Base-by-base conservation (phyloP, 495 filamentous ascomycete genomes). In the Amniculicola lignicola region DNA sequence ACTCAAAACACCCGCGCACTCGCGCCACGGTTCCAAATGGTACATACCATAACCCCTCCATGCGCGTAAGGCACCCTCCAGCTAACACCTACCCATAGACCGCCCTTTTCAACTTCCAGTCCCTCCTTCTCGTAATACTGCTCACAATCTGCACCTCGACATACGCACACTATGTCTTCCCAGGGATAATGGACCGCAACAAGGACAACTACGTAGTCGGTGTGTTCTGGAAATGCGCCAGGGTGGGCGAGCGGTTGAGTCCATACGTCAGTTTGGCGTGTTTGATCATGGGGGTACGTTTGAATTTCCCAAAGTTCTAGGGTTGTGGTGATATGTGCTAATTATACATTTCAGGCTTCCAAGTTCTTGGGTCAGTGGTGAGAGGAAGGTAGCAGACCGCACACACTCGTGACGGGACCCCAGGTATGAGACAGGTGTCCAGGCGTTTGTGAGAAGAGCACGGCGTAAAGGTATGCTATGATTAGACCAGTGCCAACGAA, bases 241-340 rank as follows among this genome's bases (percentile, higher is more conserved):
- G 93, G 57, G 82, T 98, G 66, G 93, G 93, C 23, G 93, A 98
- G 77, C 76, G 93, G 51, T 71, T 98, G 49, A 96, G 90, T 65
- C 94, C 93, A 37, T 97, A 98, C 69, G 89, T 98, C 52, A 95
- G 91, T 73, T 73, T 96, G 64, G 96, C 90, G 70, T 97, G 94
- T 69, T 75, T 96, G 9, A 65, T 89, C 61, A 97, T 97, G 90
- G 94, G 94, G 56, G 93, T 96, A 69, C 77, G 87, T 81, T 37
- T 24, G 29, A n/a, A n/a, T n/a, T n/a, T n/a, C n/a, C n/a, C n/a
- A n/a, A 18, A 40, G 16, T 40, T 40, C 6, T 40, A 18, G 23
- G 41, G 5, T 15, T 3, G 51, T 16, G 12, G 15, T 39, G 25
- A 49, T 21, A 15, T 25, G 39, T 16, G 52, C 51, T 54, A 31